Evolutionary conservation across 805 yeast species (phyloP).

Genomic region (Wickerhamiella bombiphila): DNA sequence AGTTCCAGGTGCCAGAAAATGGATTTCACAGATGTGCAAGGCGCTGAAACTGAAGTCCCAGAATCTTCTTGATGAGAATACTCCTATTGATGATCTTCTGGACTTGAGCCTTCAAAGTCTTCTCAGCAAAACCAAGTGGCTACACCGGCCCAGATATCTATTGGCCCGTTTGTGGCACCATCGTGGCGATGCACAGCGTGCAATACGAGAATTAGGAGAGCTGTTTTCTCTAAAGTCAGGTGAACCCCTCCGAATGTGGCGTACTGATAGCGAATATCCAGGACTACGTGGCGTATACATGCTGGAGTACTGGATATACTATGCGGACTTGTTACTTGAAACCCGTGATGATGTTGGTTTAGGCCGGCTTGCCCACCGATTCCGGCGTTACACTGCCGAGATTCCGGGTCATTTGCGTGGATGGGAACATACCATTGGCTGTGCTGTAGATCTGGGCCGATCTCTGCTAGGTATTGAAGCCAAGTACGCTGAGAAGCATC

Average conservation of each 20-base stretch:
- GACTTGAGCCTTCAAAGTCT: conserved; percentile 3
- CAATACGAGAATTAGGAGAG: conserved; percentile 48
- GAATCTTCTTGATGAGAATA: not conserved
- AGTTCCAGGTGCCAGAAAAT: not conserved
- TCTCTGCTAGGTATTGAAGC: conserved; percentile 26
- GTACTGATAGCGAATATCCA: conserved; percentile 79
- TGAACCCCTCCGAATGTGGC: conserved; percentile 76
- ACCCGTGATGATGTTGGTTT: conserved; percentile 46
- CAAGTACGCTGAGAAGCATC: conserved; percentile 25
- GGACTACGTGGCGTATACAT: conserved; percentile 84
- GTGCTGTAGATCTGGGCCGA: conserved; percentile 39
- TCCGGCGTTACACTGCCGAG: conserved; percentile 64
- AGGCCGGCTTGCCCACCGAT: conserved; percentile 47
- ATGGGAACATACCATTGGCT: conserved; percentile 50
- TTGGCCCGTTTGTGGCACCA: conserved; percentile 49
- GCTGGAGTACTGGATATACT: conserved; percentile 51
- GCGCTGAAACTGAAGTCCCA: not conserved
- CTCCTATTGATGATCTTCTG: not conserved
- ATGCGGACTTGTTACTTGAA: conserved; percentile 38
- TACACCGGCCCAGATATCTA: conserved; percentile 67
- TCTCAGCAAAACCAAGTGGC: conserved; percentile 76
- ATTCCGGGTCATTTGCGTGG: conserved; percentile 50
- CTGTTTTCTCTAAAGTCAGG: conserved; percentile 49
- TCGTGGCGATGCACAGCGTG: conserved; percentile 35
- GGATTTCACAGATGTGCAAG: not conserved